Evolutionary conservation across 1,284 basidiomycete species (phyloP).

Genomic region (Bondarzewia mesenterica): DNA sequence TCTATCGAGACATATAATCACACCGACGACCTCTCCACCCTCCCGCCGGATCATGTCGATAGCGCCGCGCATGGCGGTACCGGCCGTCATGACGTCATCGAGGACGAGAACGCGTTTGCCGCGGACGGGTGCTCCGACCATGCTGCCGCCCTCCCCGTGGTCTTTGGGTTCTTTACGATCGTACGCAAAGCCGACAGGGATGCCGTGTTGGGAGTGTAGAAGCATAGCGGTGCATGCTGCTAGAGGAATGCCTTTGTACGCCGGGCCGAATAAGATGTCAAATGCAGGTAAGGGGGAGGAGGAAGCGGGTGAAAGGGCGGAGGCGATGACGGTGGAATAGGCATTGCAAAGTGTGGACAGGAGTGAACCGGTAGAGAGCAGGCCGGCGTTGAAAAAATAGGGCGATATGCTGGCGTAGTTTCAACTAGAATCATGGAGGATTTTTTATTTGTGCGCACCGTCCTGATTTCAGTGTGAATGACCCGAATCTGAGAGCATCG

Average conservation of each 20-base stretch:
- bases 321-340: constrained; percentile 75
- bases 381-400: constrained; percentile 95
- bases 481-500: constrained; percentile 81
- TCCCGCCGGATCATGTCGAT: constrained; percentile 63
- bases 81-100: constrained; percentile 96
- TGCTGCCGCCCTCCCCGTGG: constrained; percentile 93
- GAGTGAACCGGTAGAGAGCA: constrained; percentile 80
- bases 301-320: constrained; percentile 28
- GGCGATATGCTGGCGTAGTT: constrained; percentile 67
- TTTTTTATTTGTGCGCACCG: too few species aligned
- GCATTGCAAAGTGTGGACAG: constrained; percentile 79
- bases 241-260: constrained; percentile 97
- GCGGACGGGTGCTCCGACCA: constrained; percentile 80
- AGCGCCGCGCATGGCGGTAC: constrained; percentile 83
- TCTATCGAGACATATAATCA: constrained; percentile 86
- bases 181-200: constrained; percentile 79
- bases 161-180: constrained; percentile 96
- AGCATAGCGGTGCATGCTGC: constrained; percentile 83
- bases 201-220: constrained; percentile 58
- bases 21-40: constrained; percentile 80
- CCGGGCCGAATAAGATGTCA: constrained; percentile 93
- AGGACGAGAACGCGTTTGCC: constrained; percentile 82
- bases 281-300: constrained; percentile 54
- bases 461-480: constrained; percentile 91
- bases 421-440: too few species aligned